Base-by-base conservation (phyloP, 116 monocot genomes). In the Dioscorea cayenensis region DNA sequence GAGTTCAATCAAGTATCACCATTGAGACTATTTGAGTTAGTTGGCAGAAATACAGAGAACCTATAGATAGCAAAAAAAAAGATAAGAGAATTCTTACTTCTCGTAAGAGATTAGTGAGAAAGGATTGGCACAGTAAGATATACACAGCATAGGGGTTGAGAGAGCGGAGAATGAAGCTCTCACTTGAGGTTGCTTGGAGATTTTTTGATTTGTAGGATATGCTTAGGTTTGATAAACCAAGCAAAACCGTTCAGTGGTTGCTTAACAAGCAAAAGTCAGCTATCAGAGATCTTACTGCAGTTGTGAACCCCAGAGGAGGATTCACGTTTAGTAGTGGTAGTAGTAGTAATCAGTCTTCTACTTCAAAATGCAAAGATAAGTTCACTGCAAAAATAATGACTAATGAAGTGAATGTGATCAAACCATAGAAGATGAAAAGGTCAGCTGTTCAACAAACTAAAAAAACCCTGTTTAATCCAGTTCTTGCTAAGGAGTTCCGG, bases 61-160 rank as follows among this genome's bases (percentile, higher is more conserved):
- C n/a, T n/a, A n/a, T n/a, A n/a, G n/a, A n/a, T n/a, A n/a, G n/a
- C n/a, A n/a, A n/a, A n/a, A n/a, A n/a, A n/a, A n/a, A n/a, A n/a
- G n/a, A n/a, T n/a, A n/a, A n/a, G 36, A 66, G 32, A 17, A 19
- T 14, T 7, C 0, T 9, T 23, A 23, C 36, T 14, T 5, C 14
- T 10, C 67, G 48, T 3, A 58, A 68, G 61, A 21, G 71, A 60
- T 61, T 60, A 0, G n/a, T 20, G 28, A 74, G 87, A 63, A 84
- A 75, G 17, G 84, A 87, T 36, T 19, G 81, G 18, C 81, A 87
- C 74, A 87, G 84, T 70, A 87, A 87, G 78, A 87, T 87, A 49
- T 6, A 63, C 63, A 87, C 87, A 0, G 81, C 80, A 0, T 75
- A 72, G 20, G 87, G 87, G 16, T 63, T 69, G 19, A 63, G 87